A percentile compares a stretch with the other conserved stretches of the same genome.
Evolutionary conservation across 2,329 filamentous ascomycete genomes (phyloP).

Genomic region (Diaporthe sp.): DNA sequence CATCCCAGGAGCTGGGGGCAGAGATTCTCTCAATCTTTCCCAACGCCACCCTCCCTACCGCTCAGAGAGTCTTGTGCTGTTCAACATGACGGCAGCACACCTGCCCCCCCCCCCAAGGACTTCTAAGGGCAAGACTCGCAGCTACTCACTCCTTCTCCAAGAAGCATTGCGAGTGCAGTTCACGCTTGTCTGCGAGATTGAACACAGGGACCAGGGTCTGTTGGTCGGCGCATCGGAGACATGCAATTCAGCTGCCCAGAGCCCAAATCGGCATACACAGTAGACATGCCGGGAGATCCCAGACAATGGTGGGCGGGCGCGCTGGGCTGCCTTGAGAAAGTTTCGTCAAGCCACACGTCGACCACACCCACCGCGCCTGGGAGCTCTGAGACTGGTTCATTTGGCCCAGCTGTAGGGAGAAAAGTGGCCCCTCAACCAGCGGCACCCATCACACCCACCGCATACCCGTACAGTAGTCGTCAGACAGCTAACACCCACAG

Average conservation of each 20-base stretch:
- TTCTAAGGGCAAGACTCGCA: slow-evolving; percentile 7
- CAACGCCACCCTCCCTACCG: slow-evolving; percentile 22
- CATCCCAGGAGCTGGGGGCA: slow-evolving; percentile 30
- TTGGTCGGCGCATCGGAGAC: slow-evolving; percentile 11
- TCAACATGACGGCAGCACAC: slow-evolving; percentile 22
- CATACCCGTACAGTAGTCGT: slow-evolving; percentile 18
- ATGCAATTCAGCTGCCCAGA: slow-evolving; percentile 30
- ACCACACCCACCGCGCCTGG: slow-evolving; percentile 24
- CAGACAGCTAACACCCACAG: slow-evolving; percentile 14
- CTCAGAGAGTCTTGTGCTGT: slow-evolving; percentile 13
- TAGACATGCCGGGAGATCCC: slow-evolving; percentile 34
- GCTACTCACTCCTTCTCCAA: slow-evolving; percentile 2
- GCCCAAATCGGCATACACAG: slow-evolving; percentile 24
- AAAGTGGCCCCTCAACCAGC: slow-evolving; percentile 28
- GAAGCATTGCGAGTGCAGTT: slow-evolving; percentile 21
- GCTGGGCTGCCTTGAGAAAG: slow-evolving; percentile 29
- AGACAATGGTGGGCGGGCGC: slow-evolving; percentile 13
- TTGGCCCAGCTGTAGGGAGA: slow-evolving; percentile 29
- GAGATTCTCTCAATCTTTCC: slow-evolving; percentile 19
- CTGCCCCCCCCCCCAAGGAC: background rate
- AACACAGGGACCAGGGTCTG: slow-evolving; percentile 26
- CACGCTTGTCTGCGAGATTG: slow-evolving; percentile 26
- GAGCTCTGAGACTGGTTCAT: slow-evolving; percentile 31
- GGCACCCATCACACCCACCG: slow-evolving; percentile 24
- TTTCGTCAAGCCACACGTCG: slow-evolving; percentile 28